Conservation (phyloP, 176 grass and related monocot species). For the Triticum monococcum region DNA sequence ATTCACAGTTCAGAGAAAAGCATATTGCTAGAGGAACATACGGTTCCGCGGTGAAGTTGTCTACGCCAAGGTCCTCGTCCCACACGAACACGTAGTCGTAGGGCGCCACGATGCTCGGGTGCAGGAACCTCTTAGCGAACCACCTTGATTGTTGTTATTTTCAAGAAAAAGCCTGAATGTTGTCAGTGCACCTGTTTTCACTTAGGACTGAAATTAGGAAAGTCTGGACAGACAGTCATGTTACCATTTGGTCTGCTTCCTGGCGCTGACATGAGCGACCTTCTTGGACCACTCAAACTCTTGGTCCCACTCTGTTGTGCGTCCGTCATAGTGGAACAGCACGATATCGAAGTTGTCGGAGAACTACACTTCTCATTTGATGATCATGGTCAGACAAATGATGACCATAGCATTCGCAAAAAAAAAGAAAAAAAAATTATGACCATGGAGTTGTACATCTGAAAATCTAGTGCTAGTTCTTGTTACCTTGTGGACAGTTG, state of each 20-base stretch:
- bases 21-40: neutral
- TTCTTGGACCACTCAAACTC: slow-evolving; percentile 43
- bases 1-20: neutral
- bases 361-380: slow-evolving; percentile 7
- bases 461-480: neutral
- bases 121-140: slow-evolving; percentile 57
- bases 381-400: too few relatives aligned
- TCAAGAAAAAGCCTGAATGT: neutral
- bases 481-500: slow-evolving; percentile 25
- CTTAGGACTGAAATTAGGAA: neutral
- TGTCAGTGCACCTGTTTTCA: neutral
- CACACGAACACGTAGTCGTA: slow-evolving; percentile 56
- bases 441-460: neutral
- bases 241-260: slow-evolving; percentile 39
- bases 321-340: slow-evolving; percentile 40
- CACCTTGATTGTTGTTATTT: slow-evolving; percentile 25
- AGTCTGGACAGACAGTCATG: too few relatives aligned
- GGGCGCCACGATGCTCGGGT: slow-evolving; percentile 36
- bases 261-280: slow-evolving; percentile 40
- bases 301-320: slow-evolving; percentile 21
- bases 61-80: slow-evolving; percentile 45
- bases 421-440: too few relatives aligned
- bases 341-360: slow-evolving; percentile 8
- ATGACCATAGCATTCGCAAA: too few relatives aligned
- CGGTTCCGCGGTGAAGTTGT: slow-evolving; percentile 9